These are phyloP conservation scores for Capsicum chinense DNA, from an alignment of 257 asterid genomes.

Conservation along the genomic window DNA sequence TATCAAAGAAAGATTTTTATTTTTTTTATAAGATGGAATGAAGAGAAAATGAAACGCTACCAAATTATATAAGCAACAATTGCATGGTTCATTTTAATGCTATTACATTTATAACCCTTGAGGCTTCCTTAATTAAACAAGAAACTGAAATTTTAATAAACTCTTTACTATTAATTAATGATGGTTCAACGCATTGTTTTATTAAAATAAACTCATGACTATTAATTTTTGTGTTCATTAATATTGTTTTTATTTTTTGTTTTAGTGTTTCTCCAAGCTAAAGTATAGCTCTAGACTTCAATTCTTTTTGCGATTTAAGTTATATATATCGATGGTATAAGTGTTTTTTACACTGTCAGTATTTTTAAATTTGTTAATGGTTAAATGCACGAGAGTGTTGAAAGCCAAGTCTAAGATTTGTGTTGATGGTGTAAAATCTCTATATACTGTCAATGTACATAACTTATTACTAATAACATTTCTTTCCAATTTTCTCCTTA, in stretches of 20 bases:
- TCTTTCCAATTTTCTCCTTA: background rate
- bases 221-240: background rate
- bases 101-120: slow-evolving; percentile 41
- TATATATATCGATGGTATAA: background rate
- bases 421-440: background rate
- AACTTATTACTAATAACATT: background rate
- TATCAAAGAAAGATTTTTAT: slow-evolving; percentile 27
- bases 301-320: background rate
- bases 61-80: slow-evolving; percentile 27
- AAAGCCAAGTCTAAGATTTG: background rate
- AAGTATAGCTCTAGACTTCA: background rate
- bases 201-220: slow-evolving; percentile 9
- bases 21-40: slow-evolving; percentile 43
- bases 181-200: slow-evolving; percentile 34
- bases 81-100: slow-evolving; percentile 46
- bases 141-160: slow-evolving; percentile 16
- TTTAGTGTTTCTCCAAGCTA: background rate
- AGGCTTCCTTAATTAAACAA: slow-evolving; percentile 11
- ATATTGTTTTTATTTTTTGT: background rate
- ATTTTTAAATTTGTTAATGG: background rate
- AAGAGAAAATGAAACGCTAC: slow-evolving; percentile 52
- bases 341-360: background rate
- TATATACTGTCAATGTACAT: background rate
- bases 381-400: background rate
- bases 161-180: slow-evolving; percentile 18